phyloP scores from a whole-genome alignment of 805 yeast genomes.

The Candida insectalens region DNA sequence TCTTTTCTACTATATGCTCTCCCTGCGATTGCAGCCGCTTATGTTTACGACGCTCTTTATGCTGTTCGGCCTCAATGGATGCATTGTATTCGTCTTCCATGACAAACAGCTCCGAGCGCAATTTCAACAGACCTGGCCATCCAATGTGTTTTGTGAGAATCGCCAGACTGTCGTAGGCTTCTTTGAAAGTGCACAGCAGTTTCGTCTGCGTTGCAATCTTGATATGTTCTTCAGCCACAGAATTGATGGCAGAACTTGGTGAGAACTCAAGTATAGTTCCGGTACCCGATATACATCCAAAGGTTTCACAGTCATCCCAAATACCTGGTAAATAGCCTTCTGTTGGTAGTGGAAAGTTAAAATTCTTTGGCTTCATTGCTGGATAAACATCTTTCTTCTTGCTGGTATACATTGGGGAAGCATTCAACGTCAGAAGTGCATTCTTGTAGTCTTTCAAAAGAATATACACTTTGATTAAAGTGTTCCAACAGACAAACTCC shows the following conservation, averaged over 20 bases:
- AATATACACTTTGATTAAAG: constrained; percentile 51
- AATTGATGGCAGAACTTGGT: constrained; percentile 24
- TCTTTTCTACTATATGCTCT: neutral
- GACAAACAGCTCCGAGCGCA: constrained; percentile 65
- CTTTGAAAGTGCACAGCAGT: constrained; percentile 42
- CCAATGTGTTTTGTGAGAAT: constrained; percentile 60
- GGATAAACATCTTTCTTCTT: constrained; percentile 35
- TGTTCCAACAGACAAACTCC: constrained; percentile 67
- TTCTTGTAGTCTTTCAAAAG: constrained; percentile 40
- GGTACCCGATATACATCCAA: constrained; percentile 24
- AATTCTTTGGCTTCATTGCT: constrained; percentile 33
- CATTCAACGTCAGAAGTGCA: constrained; percentile 62
- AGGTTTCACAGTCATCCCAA: constrained; percentile 31
- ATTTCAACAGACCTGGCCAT: constrained; percentile 67
- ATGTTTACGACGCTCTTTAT: constrained; percentile 9
- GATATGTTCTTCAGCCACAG: constrained; percentile 37
- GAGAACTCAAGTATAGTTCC: constrained; percentile 26
- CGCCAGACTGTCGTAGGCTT: constrained; percentile 64
- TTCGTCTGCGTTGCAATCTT: constrained; percentile 39
- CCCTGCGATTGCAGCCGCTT: constrained; percentile 5
- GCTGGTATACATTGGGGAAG: constrained; percentile 59
- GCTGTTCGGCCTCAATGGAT: constrained; percentile 10
- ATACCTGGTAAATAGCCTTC: constrained; percentile 43
- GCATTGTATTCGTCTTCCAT: constrained; percentile 63
- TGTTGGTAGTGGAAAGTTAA: constrained; percentile 39